Evolutionary conservation across 768 basidiomycete species (phyloP).

Genomic region (Kwoniella sp.): DNA sequence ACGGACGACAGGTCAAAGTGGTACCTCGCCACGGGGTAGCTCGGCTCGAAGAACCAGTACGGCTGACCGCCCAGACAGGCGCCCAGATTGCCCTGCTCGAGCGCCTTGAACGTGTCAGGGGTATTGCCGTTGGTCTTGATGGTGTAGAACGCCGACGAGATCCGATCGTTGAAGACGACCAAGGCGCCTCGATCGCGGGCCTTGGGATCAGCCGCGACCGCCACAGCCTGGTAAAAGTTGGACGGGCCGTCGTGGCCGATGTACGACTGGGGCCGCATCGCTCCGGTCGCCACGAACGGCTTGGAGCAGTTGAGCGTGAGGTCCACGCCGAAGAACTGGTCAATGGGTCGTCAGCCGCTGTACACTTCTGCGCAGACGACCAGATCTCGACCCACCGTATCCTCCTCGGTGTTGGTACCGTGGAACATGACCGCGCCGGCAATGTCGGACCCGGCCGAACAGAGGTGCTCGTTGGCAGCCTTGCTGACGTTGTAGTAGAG

Average conservation of each 20-base stretch:
- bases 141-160: conserved; percentile 43
- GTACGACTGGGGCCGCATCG: conserved; percentile 48
- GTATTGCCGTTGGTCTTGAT: conserved; percentile 41
- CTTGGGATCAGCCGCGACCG: conserved; percentile 24
- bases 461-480: conserved; percentile 33
- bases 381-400: conserved; percentile 26
- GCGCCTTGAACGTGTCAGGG: conserved; percentile 46
- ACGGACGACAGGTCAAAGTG: conserved; percentile 49
- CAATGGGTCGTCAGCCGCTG: background rate
- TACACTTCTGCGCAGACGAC: background rate
- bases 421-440: conserved; percentile 37
- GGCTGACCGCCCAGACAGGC: conserved; percentile 27
- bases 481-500: conserved; percentile 18
- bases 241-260: conserved; percentile 42
- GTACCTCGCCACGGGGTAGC: conserved; percentile 36
- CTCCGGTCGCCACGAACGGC: conserved; percentile 46
- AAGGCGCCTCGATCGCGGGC: conserved; percentile 36
- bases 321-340: conserved; percentile 29
- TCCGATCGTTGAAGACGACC: conserved; percentile 48
- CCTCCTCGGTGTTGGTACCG: conserved; percentile 45
- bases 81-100: conserved; percentile 48
- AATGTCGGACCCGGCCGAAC: conserved; percentile 27
- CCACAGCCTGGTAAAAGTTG: conserved; percentile 44
- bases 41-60: conserved; percentile 37
- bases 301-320: conserved; percentile 42